These are phyloP conservation scores for Basipetospora chlamydospora DNA, from an alignment of 2,329 filamentous ascomycete species.

Conservation along the genomic window DNA sequence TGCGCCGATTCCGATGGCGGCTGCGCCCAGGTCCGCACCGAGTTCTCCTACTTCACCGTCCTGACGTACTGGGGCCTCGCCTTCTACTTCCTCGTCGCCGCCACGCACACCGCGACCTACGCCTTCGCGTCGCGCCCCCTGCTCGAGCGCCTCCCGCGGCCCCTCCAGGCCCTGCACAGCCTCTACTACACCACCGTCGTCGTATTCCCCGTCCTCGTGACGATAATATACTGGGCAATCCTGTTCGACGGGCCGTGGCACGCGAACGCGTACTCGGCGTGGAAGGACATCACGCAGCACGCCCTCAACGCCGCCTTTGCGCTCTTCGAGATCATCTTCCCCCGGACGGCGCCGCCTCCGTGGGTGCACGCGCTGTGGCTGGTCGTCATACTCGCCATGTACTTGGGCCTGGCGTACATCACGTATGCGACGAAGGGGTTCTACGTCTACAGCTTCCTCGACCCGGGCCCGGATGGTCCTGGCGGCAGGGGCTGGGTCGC, in stretches of 20 bases:
- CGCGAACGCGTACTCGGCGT: conserved; percentile 33
- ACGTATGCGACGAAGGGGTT: conserved; percentile 55
- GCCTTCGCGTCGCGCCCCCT: conserved; percentile 36
- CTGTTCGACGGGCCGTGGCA: conserved; percentile 41
- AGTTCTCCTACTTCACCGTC: conserved; percentile 73
- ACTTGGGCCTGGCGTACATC: conserved; percentile 61
- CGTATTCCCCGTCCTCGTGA: conserved; percentile 54
- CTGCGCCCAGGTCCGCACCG: conserved; percentile 30
- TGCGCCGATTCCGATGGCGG: conserved; percentile 27
- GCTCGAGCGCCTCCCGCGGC: conserved; percentile 43
- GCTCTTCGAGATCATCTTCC: conserved; percentile 58
- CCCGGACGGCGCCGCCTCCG: conserved; percentile 44
- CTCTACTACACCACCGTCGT: conserved; percentile 49
- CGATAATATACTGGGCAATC: conserved; percentile 55
- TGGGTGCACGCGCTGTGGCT: conserved; percentile 55
- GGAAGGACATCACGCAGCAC: conserved; percentile 60
- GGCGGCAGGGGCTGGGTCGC: conserved; percentile 36
- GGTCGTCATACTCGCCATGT: conserved; percentile 55
- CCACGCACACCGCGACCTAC: conserved; percentile 57
- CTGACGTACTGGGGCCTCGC: conserved; percentile 70
- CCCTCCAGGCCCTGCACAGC: conserved; percentile 49
- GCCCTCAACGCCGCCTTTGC: conserved; percentile 60
- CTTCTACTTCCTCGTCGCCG: conserved; percentile 60
- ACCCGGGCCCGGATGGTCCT: conserved; percentile 35
- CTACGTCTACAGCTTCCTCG: conserved; percentile 69